A percentile compares a stretch with the other conserved stretches of the same genome.
Conservation (phyloP, 768 basidiomycete genomes). For the Epithele typhae region DNA sequence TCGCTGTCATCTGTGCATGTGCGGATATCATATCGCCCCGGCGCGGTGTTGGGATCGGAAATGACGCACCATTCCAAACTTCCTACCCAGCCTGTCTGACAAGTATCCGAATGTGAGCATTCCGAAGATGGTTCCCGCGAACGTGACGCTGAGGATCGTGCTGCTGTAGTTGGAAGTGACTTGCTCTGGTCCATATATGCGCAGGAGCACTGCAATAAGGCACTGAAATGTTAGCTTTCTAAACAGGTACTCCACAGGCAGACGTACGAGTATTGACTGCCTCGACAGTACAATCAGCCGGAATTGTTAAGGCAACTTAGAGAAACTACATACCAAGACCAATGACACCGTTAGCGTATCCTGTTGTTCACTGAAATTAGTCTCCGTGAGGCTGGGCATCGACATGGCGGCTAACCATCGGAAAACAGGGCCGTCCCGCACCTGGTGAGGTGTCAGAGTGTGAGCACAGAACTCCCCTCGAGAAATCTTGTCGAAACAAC, state of each 20-base stretch:
- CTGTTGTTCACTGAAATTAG: constrained; percentile 31
- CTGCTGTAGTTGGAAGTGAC: constrained; percentile 53
- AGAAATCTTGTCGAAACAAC: constrained; percentile 30
- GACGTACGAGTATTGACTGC: constrained; percentile 68
- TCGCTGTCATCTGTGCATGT: constrained; percentile 62
- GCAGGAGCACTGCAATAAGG: constrained; percentile 52
- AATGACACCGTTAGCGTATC: constrained; percentile 79
- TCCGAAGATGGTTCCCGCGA: constrained; percentile 84
- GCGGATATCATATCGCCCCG: constrained; percentile 5
- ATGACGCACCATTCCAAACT: constrained; percentile 74
- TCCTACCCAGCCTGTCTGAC: constrained; percentile 81
- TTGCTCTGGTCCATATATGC: constrained; percentile 62
- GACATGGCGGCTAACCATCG: constrained; percentile 54
- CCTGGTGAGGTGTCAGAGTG: constrained; percentile 30
- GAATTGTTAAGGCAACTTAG: too few species aligned
- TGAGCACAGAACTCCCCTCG: neutral
- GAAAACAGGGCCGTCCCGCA: constrained; percentile 88
- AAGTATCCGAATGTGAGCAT: constrained; percentile 81
- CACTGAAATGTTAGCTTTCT: too few species aligned
- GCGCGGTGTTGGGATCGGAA: neutral
- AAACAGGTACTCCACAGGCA: too few species aligned
- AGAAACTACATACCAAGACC: constrained; percentile 53
- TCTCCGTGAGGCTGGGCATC: neutral
- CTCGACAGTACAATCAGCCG: too few species aligned
- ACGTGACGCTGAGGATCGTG: constrained; percentile 64